Evolutionary conservation across 225 moss, liverwort and hornwort genomes (phyloP).

Genomic region (Bryum argenteum): DNA sequence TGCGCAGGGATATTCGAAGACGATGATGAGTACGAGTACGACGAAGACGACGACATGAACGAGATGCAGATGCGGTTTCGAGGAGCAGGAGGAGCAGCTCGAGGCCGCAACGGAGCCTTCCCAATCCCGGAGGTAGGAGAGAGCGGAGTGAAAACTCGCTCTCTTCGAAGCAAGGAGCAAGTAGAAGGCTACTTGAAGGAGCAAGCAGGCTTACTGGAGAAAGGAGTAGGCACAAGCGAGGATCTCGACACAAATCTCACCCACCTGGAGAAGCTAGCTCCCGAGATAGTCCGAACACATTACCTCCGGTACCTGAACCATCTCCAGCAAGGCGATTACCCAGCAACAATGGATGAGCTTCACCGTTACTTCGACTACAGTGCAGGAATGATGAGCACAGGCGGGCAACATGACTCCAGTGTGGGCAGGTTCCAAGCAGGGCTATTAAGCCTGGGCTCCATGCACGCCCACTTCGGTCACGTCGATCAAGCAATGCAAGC

Average conservation of each 20-base stretch:
- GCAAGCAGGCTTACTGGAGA: conserved; percentile 78
- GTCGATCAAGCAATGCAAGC: conserved; percentile 79
- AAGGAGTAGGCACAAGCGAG: conserved; percentile 46
- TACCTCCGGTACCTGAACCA: conserved; percentile 82
- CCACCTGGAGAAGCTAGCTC: conserved; percentile 67
- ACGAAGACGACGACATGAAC: conserved; percentile 49
- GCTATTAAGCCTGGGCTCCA: conserved; percentile 81
- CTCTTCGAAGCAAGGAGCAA: conserved; percentile 73
- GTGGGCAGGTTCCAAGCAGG: conserved; percentile 90
- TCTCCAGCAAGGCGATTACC: conserved; percentile 81
- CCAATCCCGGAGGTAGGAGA: conserved; percentile 47
- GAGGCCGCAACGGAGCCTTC: conserved; percentile 33
- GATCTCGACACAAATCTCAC: conserved; percentile 51
- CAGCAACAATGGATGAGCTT: conserved; percentile 86
- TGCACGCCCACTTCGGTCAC: conserved; percentile 93
- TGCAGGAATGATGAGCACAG: conserved; percentile 54
- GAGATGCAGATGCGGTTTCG: conserved; percentile 40
- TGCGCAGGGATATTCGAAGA: conserved; percentile 41
- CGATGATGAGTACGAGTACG: conserved; percentile 58
- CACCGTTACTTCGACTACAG: conserved; percentile 88
- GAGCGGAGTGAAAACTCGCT: conserved; percentile 54
- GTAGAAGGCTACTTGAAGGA: conserved; percentile 87
- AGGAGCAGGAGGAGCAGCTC: background rate
- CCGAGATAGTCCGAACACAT: conserved; percentile 70
- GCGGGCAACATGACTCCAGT: conserved; percentile 62